A percentile compares a stretch with the other conserved stretches of the same genome.
Conservation (phyloP, 2,329 filamentous ascomycete genomes). For the Talaromyces sp. region DNA sequence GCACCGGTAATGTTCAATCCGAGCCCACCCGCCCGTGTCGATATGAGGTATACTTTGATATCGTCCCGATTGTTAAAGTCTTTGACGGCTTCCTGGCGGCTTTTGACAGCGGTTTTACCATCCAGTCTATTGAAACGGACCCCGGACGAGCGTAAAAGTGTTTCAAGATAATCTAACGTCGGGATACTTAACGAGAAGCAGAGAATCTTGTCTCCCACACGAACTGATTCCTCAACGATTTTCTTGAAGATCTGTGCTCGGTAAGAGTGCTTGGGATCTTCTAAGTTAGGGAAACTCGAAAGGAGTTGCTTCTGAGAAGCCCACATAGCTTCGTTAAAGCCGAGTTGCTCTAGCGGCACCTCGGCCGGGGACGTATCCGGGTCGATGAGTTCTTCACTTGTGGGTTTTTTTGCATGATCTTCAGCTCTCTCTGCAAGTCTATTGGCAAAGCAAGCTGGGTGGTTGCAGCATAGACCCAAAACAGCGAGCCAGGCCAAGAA, state of each 20-base stretch:
- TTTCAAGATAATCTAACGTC: constrained; percentile 67
- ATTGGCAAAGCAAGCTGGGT: constrained; percentile 53
- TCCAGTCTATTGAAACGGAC: constrained; percentile 62
- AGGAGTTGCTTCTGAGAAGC: constrained; percentile 34
- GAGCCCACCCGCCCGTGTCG: constrained; percentile 75
- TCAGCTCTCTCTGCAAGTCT: constrained; percentile 47
- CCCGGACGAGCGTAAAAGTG: constrained; percentile 51
- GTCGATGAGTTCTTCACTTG: constrained; percentile 21
- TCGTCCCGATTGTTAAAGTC: constrained; percentile 60
- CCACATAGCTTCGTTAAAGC: constrained; percentile 36
- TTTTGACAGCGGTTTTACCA: constrained; percentile 56
- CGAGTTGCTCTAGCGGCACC: constrained; percentile 35
- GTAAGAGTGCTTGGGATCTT: constrained; percentile 57
- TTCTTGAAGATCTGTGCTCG: constrained; percentile 65
- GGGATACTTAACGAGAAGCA: constrained; percentile 73
- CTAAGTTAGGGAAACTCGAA: constrained; percentile 30
- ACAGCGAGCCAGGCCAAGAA: constrained; percentile 57
- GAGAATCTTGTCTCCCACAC: constrained; percentile 68
- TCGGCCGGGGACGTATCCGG: constrained; percentile 18
- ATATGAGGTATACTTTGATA: constrained; percentile 70
- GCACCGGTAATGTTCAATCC: constrained; percentile 82
- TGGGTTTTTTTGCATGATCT: constrained; percentile 20
- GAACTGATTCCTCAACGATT: constrained; percentile 65
- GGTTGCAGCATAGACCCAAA: constrained; percentile 56
- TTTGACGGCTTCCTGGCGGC: constrained; percentile 63